A percentile compares a stretch with the other conserved stretches of the same genome.
Evolutionary conservation across 2,329 filamentous ascomycete genomes (phyloP).

Genomic region (Phaeosphaeriaceae sp.): DNA sequence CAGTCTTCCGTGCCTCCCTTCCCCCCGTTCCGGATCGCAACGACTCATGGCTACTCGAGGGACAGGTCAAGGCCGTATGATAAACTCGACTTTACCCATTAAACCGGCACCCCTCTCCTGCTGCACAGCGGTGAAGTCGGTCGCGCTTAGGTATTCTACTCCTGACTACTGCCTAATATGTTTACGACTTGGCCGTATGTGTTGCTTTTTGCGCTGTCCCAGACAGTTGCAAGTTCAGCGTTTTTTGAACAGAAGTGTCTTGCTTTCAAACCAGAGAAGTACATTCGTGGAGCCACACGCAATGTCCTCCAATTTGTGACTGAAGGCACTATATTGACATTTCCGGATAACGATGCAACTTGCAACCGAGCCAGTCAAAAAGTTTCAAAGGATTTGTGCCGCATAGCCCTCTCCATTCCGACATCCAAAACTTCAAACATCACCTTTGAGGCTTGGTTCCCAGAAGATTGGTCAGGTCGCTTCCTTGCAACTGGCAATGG

Average conservation of each 20-base stretch:
- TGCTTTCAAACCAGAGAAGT: conserved; percentile 23
- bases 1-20: no score
- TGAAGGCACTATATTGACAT: conserved; percentile 47
- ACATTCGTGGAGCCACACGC: conserved; percentile 21
- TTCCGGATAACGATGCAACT: conserved; percentile 47
- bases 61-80: no score
- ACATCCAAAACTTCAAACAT: conserved; percentile 52
- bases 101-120: no score
- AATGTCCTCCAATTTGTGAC: conserved; percentile 41
- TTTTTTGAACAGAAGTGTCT: conserved; percentile 24
- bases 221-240: conserved; percentile 1
- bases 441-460: conserved; percentile 49
- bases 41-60: no score
- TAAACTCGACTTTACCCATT: no score
- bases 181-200: neutral
- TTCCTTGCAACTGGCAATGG: conserved; percentile 51
- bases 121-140: no score
- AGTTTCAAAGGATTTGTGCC: conserved; percentile 50
- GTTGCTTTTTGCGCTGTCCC: conserved; percentile 3
- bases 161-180: neutral
- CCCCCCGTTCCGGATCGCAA: no score
- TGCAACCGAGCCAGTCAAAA: conserved; percentile 45
- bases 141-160: no score
- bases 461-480: conserved; percentile 47
- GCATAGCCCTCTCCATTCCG: conserved; percentile 50